phyloP scores from a whole-genome alignment of 148 eudicot genomes.

The Silene uniflora region DNA sequence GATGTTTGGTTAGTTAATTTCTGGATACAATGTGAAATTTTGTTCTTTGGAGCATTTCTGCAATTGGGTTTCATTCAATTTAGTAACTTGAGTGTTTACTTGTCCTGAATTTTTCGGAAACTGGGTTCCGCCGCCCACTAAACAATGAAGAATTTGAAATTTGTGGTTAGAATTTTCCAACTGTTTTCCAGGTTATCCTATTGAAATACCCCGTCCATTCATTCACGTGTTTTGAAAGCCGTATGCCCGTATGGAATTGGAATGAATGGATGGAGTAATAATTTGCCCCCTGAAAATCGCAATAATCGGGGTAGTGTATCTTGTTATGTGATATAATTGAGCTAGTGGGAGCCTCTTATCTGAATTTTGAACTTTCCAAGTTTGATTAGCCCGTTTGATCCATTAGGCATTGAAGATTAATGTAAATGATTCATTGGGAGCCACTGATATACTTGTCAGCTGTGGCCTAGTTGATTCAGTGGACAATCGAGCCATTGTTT shows the following conservation, averaged over 20 bases:
- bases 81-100: neutral
- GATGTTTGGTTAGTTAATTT: neutral
- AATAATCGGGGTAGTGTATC: neutral
- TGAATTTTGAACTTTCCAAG: neutral
- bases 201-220: too few species aligned
- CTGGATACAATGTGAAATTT: neutral
- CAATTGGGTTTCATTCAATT: neutral
- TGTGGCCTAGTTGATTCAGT: too few species aligned
- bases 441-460: neutral
- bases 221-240: too few species aligned
- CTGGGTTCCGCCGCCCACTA: too few species aligned
- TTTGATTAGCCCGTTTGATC: neutral
- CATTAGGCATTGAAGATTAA: neutral
- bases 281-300: too few species aligned
- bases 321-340: neutral
- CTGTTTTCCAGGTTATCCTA: too few species aligned
- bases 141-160: too few species aligned
- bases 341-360: neutral
- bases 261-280: neutral
- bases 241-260: neutral
- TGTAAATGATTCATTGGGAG: constrained; percentile 2
- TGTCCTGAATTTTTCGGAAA: too few species aligned
- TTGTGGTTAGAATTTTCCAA: too few species aligned
- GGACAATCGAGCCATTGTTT: too few species aligned
- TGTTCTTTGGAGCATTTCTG: constrained; percentile 4